phyloP scores from a whole-genome alignment of 805 yeast species.

The Starmerella khaoyaiensis region DNA sequence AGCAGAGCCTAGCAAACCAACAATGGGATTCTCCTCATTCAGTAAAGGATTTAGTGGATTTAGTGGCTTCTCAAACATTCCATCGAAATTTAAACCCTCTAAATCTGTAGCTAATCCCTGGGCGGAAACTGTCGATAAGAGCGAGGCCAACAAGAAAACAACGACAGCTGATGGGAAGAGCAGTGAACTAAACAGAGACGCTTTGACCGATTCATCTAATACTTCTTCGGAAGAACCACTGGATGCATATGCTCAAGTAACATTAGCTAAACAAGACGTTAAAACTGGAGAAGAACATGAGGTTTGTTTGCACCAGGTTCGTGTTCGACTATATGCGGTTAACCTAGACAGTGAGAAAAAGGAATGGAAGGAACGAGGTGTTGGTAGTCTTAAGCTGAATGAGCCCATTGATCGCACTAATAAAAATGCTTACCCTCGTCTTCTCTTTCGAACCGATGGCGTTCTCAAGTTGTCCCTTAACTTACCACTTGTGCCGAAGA shows the following conservation, averaged over 20 bases:
- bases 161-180: too few relatives aligned
- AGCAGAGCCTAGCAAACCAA: slow-evolving; percentile 3
- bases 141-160: too few relatives aligned
- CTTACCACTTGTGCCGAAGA: slow-evolving; percentile 47
- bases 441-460: slow-evolving; percentile 87
- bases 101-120: neutral
- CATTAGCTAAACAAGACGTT: slow-evolving; percentile 28
- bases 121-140: slow-evolving; percentile 2
- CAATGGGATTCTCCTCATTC: slow-evolving; percentile 9
- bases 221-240: slow-evolving; percentile 22
- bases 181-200: too few relatives aligned
- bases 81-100: slow-evolving; percentile 7
- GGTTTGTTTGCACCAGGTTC: slow-evolving; percentile 48
- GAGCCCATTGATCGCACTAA: slow-evolving; percentile 11
- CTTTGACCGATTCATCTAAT: slow-evolving; percentile 24
- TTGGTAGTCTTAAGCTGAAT: slow-evolving; percentile 78
- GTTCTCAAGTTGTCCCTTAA: slow-evolving; percentile 71
- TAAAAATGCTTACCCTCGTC: slow-evolving; percentile 34
- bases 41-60: slow-evolving; percentile 9
- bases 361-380: slow-evolving; percentile 95
- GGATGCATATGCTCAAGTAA: slow-evolving; percentile 27
- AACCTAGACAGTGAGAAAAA: slow-evolving; percentile 48
- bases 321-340: slow-evolving; percentile 63
- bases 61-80: slow-evolving; percentile 1
- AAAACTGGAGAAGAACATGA: slow-evolving; percentile 92